phyloP scores from a whole-genome alignment of 257 asterid genomes.

The Solanum sejunctum region DNA sequence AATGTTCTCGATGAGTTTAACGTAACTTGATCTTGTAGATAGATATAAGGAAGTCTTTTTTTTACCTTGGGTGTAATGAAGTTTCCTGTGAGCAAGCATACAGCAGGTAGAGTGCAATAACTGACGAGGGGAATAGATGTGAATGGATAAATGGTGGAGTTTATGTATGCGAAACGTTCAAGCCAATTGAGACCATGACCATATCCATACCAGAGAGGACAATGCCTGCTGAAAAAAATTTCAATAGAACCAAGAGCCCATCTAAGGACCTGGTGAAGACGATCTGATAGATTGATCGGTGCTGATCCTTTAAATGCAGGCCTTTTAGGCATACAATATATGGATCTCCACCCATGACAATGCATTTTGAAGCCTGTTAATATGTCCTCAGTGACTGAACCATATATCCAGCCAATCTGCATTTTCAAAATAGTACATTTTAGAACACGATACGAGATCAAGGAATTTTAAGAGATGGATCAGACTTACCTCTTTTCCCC shows the following conservation, averaged over 20 bases:
- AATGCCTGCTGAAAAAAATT: slow-evolving; percentile 15
- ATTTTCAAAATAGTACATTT: neutral
- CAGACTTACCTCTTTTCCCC: slow-evolving; percentile 23
- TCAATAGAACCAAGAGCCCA: slow-evolving; percentile 32
- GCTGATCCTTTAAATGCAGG: slow-evolving; percentile 25
- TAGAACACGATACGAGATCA: neutral
- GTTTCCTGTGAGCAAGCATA: slow-evolving; percentile 17
- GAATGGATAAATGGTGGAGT: slow-evolving; percentile 15
- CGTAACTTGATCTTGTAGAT: neutral
- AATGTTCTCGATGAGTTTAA: neutral
- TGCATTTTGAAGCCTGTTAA: slow-evolving; percentile 30
- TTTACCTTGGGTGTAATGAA: slow-evolving; percentile 17
- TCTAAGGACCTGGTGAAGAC: slow-evolving; percentile 23
- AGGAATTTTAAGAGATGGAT: neutral
- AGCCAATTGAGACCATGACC: slow-evolving; percentile 19
- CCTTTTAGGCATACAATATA: slow-evolving; percentile 15
- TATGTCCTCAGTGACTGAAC: slow-evolving; percentile 31
- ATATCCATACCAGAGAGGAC: slow-evolving; percentile 23
- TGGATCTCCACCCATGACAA: slow-evolving; percentile 31
- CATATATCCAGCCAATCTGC: slow-evolving; percentile 30
- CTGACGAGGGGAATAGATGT: slow-evolving; percentile 16
- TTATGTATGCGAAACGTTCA: slow-evolving; percentile 17
- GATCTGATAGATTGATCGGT: slow-evolving; percentile 24
- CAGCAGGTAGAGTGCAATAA: slow-evolving; percentile 19
- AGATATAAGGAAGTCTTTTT: neutral